These are phyloP conservation scores for Monosporascus cannonballus DNA, from an alignment of 2,329 filamentous ascomycete species.

Conservation along the genomic window DNA sequence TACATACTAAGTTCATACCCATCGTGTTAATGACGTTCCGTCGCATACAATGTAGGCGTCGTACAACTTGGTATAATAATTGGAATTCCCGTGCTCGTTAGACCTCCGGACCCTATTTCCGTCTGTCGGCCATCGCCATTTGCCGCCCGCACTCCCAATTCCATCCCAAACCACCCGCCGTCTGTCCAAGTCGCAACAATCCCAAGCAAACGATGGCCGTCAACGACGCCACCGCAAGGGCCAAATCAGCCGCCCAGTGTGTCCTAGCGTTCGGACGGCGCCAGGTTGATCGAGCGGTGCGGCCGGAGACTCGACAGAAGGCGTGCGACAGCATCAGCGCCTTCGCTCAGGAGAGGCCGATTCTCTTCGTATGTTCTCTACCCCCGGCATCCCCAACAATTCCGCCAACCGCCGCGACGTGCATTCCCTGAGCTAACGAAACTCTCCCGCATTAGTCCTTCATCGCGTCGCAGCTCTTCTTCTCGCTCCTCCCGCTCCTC, in stretches of 20 bases:
- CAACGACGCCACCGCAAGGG: slow-evolving; percentile 16
- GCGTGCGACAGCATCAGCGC: slow-evolving; percentile 45
- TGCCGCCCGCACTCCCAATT: too few species aligned
- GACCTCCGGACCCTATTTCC: too few species aligned
- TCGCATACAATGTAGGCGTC: too few species aligned
- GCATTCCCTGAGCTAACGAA: not conserved
- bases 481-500: slow-evolving; percentile 61
- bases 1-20: too few species aligned
- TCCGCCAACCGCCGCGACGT: too few species aligned
- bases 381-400: not conserved
- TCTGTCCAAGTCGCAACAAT: too few species aligned
- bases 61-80: too few species aligned
- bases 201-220: slow-evolving; percentile 6
- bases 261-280: slow-evolving; percentile 35
- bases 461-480: slow-evolving; percentile 55
- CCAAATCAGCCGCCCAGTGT: slow-evolving; percentile 28
- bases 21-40: too few species aligned
- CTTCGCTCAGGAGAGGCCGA: slow-evolving; percentile 59
- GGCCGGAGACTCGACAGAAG: slow-evolving; percentile 53
- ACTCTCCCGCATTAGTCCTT: slow-evolving; percentile 49
- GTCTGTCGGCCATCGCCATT: too few species aligned
- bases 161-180: too few species aligned
- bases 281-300: slow-evolving; percentile 46
- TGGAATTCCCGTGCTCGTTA: too few species aligned
- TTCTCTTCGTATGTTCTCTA: slow-evolving; percentile 55